These are phyloP conservation scores for Bromus sterilis DNA, from an alignment of 176 grass and related monocot species.

Conservation along the genomic window DNA sequence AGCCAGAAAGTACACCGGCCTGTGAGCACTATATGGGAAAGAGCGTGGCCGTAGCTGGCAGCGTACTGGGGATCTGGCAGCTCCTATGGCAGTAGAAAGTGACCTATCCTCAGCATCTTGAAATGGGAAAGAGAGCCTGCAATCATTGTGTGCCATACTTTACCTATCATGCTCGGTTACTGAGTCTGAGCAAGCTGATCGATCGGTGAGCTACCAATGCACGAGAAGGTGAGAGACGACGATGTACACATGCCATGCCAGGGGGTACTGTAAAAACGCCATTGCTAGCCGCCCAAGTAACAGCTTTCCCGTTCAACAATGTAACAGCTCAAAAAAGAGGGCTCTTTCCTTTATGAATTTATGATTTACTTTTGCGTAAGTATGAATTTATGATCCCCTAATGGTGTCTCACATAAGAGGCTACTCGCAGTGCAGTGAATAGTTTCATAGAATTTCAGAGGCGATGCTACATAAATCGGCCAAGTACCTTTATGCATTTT, in stretches of 20 bases:
- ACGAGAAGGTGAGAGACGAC: not conserved
- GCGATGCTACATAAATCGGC: not conserved
- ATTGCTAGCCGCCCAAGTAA: not conserved
- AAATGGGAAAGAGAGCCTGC: conserved; percentile 53
- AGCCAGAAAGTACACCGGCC: conserved; percentile 34
- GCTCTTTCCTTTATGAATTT: not conserved
- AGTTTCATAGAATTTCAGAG: not conserved
- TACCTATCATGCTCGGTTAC: conserved; percentile 31
- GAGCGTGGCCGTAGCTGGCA: conserved; percentile 38
- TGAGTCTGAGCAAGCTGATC: conserved; percentile 28
- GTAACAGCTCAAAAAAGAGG: not conserved
- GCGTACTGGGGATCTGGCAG: conserved; percentile 44
- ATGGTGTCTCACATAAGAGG: not conserved
- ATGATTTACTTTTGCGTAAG: not conserved
- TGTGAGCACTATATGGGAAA: conserved; percentile 53
- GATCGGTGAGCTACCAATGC: not conserved
- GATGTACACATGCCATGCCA: not conserved
- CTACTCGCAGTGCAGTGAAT: not conserved
- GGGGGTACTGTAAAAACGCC: not conserved
- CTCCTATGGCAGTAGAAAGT: conserved; percentile 47
- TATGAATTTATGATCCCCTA: not conserved
- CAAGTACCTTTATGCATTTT: not conserved
- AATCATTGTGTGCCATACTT: conserved; percentile 56
- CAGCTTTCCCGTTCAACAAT: not conserved
- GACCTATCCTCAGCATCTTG: conserved; percentile 64